Evolutionary conservation across 2,329 filamentous ascomycete genomes (phyloP), one percentile per base, ranked within the genome.

Genomic region (Clarireedia hainanense): DNA sequence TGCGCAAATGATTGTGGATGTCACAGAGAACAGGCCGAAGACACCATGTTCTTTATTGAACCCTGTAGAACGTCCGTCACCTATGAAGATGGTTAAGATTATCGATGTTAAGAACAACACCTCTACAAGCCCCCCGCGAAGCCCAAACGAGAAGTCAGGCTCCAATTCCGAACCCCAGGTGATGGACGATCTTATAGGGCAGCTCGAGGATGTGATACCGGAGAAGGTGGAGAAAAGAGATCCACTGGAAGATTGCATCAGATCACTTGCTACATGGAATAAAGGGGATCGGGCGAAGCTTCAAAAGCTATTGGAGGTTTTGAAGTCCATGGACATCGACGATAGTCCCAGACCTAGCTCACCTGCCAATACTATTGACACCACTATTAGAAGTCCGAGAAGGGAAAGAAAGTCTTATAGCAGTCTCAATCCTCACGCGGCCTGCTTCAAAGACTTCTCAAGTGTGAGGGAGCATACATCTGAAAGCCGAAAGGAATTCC

Each of bases 361-460:
- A 5, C 14, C 15, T 10, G 10, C 48, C 6, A 39, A 47, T 6
- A 37, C 23, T 20, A 3, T 15, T 36, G 20, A 12, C 10, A 15
- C 27, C 17, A 20, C 26, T n/a, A 36, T 34, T 1, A 4, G 4
- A 2, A 55, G 14, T 5, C 15, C 40, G 24, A 39, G 27, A 52
- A 52, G 30, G 24, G 20, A 45, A 23, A 52, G 7, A 4, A 17
- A n/a, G 5, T 47, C 37, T 2, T 14, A 6, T 15, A 52, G 50
- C 17, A 59, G 27, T 48, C 43, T 65, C 17, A 63, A 65, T 40
- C 61, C 64, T 37, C 39, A 55, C 34, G 64, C 62, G 7, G 58
- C 58, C 20, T 50, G 52, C 5, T 64, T 60, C 27, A 42, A 42
- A 30, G 42, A 58, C 4, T 57, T 53, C 39, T 27, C 42, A 9